phyloP scores from a whole-genome alignment of 2,329 filamentous ascomycete species.

The Chaetomium sp. region DNA sequence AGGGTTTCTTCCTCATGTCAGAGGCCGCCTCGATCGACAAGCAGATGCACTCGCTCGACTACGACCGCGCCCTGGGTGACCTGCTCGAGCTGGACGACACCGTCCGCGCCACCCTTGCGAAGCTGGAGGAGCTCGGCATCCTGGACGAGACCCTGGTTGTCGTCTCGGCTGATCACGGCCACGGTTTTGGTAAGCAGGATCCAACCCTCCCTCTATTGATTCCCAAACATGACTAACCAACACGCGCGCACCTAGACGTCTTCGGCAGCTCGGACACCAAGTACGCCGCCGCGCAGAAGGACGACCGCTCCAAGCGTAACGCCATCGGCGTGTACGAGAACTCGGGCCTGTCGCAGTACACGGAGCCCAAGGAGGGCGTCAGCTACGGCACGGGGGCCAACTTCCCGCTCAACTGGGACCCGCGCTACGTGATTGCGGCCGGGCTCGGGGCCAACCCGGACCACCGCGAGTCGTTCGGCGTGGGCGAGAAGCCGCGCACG shows the following conservation, averaged over 20 bases:
- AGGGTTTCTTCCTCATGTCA: conserved; percentile 86
- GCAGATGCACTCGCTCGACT: conserved; percentile 85
- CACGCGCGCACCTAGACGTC: conserved; percentile 48
- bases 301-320: conserved; percentile 71
- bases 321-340: conserved; percentile 74
- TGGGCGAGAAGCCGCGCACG: conserved; percentile 65
- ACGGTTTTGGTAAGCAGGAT: conserved; percentile 66
- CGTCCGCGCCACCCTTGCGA: conserved; percentile 70
- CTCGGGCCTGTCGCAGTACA: conserved; percentile 77
- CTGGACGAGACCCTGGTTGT: conserved; percentile 77
- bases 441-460: conserved; percentile 74
- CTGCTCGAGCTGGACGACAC: conserved; percentile 86
- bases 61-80: conserved; percentile 82
- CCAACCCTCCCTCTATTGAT: not conserved
- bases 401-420: conserved; percentile 85
- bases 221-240: not conserved
- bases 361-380: conserved; percentile 57
- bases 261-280: conserved; percentile 80
- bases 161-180: conserved; percentile 85
- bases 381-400: conserved; percentile 72
- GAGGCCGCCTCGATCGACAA: conserved; percentile 87
- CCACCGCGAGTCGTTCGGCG: conserved; percentile 72
- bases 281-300: conserved; percentile 67
- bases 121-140: conserved; percentile 65
- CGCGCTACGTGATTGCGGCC: conserved; percentile 76